phyloP scores from a whole-genome alignment of 2,329 filamentous ascomycete species.

The Neofusicoccum sp. region DNA sequence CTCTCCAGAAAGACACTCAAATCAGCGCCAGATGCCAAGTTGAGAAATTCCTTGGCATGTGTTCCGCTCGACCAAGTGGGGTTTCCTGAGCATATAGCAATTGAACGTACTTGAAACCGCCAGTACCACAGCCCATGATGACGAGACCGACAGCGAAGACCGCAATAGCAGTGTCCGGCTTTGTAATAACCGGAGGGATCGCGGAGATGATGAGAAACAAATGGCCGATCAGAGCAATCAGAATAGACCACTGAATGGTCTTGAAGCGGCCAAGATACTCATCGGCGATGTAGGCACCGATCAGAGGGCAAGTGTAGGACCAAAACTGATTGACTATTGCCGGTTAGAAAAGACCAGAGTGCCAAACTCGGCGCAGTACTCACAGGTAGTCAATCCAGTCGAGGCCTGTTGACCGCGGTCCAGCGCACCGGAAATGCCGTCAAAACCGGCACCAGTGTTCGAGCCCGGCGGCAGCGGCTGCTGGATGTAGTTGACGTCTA shows the following conservation, averaged over 20 bases:
- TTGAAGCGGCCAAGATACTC: constrained; percentile 61
- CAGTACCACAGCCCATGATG: constrained; percentile 47
- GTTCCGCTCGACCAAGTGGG: too few relatives aligned
- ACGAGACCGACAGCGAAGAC: constrained; percentile 54
- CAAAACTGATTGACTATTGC: constrained; percentile 38
- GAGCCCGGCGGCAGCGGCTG: constrained; percentile 35
- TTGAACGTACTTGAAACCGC: constrained; percentile 41
- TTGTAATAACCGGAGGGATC: constrained; percentile 46
- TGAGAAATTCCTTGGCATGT: too few relatives aligned
- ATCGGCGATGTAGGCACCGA: constrained; percentile 57
- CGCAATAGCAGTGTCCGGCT: constrained; percentile 45
- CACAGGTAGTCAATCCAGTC: constrained; percentile 35
- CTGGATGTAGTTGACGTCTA: constrained; percentile 43
- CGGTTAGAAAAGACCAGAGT: background rate
- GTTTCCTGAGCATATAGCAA: too few relatives aligned
- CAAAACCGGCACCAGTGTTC: constrained; percentile 27
- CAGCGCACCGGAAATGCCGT: constrained; percentile 36
- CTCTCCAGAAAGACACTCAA: background rate
- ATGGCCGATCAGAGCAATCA: constrained; percentile 53
- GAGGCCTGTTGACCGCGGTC: constrained; percentile 38
- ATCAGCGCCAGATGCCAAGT: background rate
- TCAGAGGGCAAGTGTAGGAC: constrained; percentile 42
- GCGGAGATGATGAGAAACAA: constrained; percentile 55
- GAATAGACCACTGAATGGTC: constrained; percentile 54
- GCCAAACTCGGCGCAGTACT: background rate